Evolutionary conservation across 208 protist species (phyloP).

Genomic region (Trypanosoma conorhini): DNA sequence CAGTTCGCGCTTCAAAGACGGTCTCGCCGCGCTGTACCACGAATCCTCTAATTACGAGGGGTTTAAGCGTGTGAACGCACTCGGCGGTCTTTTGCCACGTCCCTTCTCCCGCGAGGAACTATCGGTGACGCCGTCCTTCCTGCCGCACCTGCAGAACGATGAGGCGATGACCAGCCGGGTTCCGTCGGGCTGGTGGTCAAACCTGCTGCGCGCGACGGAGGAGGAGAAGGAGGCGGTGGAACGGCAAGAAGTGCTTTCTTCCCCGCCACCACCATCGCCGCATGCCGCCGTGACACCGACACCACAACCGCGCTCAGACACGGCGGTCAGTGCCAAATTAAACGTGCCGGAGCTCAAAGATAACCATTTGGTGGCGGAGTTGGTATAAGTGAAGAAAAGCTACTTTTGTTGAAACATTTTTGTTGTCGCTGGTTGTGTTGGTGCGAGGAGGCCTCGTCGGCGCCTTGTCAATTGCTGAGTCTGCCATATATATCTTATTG

Average conservation of each 20-base stretch:
- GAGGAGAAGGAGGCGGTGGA: background rate
- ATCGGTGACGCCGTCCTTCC: constrained; percentile 44
- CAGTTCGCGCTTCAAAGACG: constrained; percentile 27
- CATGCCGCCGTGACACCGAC: constrained; percentile 9
- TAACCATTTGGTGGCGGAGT: constrained; percentile 54
- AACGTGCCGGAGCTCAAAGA: constrained; percentile 56
- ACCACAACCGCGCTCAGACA: background rate
- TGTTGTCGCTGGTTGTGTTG: background rate
- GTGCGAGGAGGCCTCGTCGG: background rate
- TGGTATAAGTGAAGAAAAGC: constrained; percentile 32
- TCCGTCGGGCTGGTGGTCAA: constrained; percentile 13
- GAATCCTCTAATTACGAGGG: constrained; percentile 76
- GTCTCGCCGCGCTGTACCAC: constrained; percentile 43
- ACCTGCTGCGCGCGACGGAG: background rate
- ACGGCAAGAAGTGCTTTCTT: background rate
- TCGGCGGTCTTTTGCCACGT: constrained; percentile 68
- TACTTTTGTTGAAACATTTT: background rate
- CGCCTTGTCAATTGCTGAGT: background rate
- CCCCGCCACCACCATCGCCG: background rate
- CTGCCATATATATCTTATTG: background rate
- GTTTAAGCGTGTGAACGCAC: constrained; percentile 54
- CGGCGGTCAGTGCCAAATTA: background rate
- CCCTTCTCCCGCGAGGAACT: constrained; percentile 45
- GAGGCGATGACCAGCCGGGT: constrained; percentile 26
- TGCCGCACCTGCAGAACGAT: constrained; percentile 64